A percentile compares a stretch with the other conserved stretches of the same genome.
These are phyloP conservation scores for Jamesozyma lodderae DNA, from an alignment of 805 yeast species.

Conservation along the genomic window DNA sequence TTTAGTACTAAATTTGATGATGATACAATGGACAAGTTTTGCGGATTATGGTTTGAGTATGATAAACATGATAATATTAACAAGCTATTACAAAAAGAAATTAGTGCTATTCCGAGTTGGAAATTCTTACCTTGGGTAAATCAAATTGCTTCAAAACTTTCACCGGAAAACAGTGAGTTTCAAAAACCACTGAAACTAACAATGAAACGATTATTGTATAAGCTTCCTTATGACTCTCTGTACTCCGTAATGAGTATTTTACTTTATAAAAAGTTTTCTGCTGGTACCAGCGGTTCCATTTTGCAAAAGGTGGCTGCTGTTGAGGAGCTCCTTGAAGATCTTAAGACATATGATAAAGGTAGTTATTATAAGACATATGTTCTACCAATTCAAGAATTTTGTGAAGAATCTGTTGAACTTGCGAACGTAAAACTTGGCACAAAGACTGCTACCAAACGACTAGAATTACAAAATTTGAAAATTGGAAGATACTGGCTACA, in stretches of 20 bases:
- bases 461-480: slow-evolving; percentile 29
- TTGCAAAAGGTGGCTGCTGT: slow-evolving; percentile 46
- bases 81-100: slow-evolving; percentile 30
- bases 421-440: slow-evolving; percentile 36
- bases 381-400: slow-evolving; percentile 40
- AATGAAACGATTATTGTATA: slow-evolving; percentile 38
- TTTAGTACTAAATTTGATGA: slow-evolving; percentile 38
- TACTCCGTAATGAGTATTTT: slow-evolving; percentile 53
- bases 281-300: slow-evolving; percentile 31
- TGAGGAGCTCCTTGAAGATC: slow-evolving; percentile 35
- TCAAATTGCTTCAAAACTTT: slow-evolving; percentile 67
- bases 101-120: slow-evolving; percentile 42
- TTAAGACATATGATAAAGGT: slow-evolving; percentile 26
- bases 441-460: slow-evolving; percentile 12
- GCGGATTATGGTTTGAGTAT: slow-evolving; percentile 75
- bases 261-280: slow-evolving; percentile 33
- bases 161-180: slow-evolving; percentile 41
- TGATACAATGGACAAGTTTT: slow-evolving; percentile 62
- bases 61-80: slow-evolving; percentile 40
- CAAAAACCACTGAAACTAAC: slow-evolving; percentile 45
- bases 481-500: slow-evolving; percentile 52
- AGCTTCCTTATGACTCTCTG: slow-evolving; percentile 67
- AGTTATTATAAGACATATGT: slow-evolving; percentile 29
- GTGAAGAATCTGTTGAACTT: slow-evolving; percentile 41
- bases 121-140: slow-evolving; percentile 74